These are phyloP conservation scores for Porcisia deanei DNA, from an alignment of 208 protist species.

Conservation along the genomic window DNA sequence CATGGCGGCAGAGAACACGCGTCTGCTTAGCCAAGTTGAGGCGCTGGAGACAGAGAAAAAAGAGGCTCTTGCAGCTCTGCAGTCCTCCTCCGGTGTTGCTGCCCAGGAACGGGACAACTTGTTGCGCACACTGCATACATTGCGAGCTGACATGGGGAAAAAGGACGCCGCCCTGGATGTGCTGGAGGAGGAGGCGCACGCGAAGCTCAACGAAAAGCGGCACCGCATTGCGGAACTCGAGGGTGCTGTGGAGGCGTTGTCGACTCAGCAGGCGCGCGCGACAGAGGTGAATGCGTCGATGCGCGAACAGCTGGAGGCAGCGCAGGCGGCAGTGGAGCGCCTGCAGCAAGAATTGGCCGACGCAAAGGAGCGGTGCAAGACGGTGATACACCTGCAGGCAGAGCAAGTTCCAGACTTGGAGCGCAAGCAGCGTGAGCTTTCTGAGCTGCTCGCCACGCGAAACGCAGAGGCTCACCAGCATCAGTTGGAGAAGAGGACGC, in stretches of 20 bases:
- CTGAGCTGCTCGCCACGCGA: slow-evolving; percentile 29
- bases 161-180: slow-evolving; percentile 57
- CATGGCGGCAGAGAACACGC: slow-evolving; percentile 57
- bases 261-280: slow-evolving; percentile 22
- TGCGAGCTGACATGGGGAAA: slow-evolving; percentile 56
- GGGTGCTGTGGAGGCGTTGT: slow-evolving; percentile 35
- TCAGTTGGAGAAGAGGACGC: slow-evolving; percentile 34
- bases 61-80: slow-evolving; percentile 11
- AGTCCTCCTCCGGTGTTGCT: slow-evolving; percentile 10
- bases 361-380: not conserved
- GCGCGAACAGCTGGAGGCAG: slow-evolving; percentile 28
- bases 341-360: slow-evolving; percentile 27
- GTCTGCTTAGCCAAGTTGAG: slow-evolving; percentile 42
- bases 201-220: slow-evolving; percentile 79
- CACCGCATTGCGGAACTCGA: slow-evolving; percentile 60
- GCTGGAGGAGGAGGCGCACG: slow-evolving; percentile 67
- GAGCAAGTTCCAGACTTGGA: slow-evolving; percentile 27
- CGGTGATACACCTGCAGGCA: slow-evolving; percentile 7
- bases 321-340: slow-evolving; percentile 15
- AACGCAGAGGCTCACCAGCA: slow-evolving; percentile 28
- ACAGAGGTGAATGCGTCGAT: slow-evolving; percentile 38
- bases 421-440: slow-evolving; percentile 22
- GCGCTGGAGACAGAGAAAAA: slow-evolving; percentile 26
- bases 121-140: slow-evolving; percentile 69
- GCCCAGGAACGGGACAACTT: slow-evolving; percentile 69